Base-by-base conservation (phyloP, 768 basidiomycete genomes). In the Dioszegia hungarica region DNA sequence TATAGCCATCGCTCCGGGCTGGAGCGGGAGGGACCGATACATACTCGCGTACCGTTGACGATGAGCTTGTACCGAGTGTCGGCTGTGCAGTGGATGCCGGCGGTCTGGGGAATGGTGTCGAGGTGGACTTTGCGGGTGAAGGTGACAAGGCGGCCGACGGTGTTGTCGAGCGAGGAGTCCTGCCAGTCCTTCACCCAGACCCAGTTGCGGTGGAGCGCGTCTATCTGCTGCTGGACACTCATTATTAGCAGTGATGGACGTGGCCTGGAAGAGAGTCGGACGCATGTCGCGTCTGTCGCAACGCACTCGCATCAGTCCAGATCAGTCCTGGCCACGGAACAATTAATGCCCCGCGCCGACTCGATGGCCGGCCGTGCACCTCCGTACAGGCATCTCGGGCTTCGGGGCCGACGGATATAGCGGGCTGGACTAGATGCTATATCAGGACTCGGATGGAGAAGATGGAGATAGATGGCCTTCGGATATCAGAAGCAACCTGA, bases 31-130 rank as follows among this genome's bases (percentile, higher is more conserved):
- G 64, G 64, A 5, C 64, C 64, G 17, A 65, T 57, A 15, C 41
- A 31, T 8, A 65, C 60, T 39, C 64, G 48, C 1, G 28, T 20
- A 17, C 64, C 60, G 39, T 65, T 65, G 27, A 65, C 52, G 31
- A 56, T 40, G 27, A 65, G 60, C 52, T 65, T 65, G 54, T 65
- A 65, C 22, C 64, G 53, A 20, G 64, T 65, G 37, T 65, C 64
- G 11, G 64, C 64, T 3, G 56, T 57, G 44, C 43, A 47, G 46
- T 48, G 56, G 37, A 48, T 40, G 34, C 31, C 19, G 5, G 46
- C 38, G 2, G 3, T 19, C 10, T 28, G 12, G n/a, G 56, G 36
- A 6, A 41, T 17, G 19, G 19, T 12, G 19, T 11, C n/a, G 12
- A 57, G 47, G 11, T 48, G 5, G 37, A 48, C 14, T 8, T 20